Evolutionary conservation across 2,329 filamentous ascomycete species (phyloP).

Genomic region (Fusarium veterinarium): DNA sequence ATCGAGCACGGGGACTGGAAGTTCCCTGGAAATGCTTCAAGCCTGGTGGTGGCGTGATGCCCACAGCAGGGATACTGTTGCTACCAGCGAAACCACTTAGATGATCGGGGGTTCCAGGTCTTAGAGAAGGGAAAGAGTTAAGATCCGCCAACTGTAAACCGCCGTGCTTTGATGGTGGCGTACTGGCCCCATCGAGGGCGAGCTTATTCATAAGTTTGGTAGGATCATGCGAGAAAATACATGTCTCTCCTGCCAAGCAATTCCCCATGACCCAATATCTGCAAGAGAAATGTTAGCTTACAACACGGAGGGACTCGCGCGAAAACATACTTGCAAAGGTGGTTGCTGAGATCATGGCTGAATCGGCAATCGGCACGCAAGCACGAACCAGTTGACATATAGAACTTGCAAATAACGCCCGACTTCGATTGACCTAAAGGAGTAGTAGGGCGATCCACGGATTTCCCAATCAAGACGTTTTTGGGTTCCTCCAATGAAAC

Average conservation of each 20-base stretch:
- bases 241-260: conserved; percentile 91
- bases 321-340: conserved; percentile 91
- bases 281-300: conserved; percentile 12
- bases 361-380: conserved; percentile 96
- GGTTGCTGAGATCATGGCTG: conserved; percentile 94
- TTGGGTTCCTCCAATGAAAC: conserved; percentile 65
- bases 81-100: conserved; percentile 64
- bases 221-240: conserved; percentile 97
- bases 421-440: conserved; percentile 82
- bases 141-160: conserved; percentile 85
- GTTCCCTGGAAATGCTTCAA: conserved; percentile 72
- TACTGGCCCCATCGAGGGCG: conserved; percentile 74
- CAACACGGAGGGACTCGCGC: not conserved
- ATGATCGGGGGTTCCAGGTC: conserved; percentile 69
- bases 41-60: conserved; percentile 75
- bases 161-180: conserved; percentile 71
- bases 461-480: conserved; percentile 87
- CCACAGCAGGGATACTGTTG: conserved; percentile 62
- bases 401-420: conserved; percentile 96
- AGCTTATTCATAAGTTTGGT: conserved; percentile 86
- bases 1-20: conserved; percentile 77
- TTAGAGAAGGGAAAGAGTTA: conserved; percentile 84
- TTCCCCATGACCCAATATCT: conserved; percentile 98
- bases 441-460: conserved; percentile 83
- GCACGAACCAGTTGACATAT: conserved; percentile 94